A percentile compares a stretch with the other conserved stretches of the same genome.
Evolutionary conservation across 2,329 filamentous ascomycete genomes (phyloP).

Genomic region (Paecilomyces formosus): DNA sequence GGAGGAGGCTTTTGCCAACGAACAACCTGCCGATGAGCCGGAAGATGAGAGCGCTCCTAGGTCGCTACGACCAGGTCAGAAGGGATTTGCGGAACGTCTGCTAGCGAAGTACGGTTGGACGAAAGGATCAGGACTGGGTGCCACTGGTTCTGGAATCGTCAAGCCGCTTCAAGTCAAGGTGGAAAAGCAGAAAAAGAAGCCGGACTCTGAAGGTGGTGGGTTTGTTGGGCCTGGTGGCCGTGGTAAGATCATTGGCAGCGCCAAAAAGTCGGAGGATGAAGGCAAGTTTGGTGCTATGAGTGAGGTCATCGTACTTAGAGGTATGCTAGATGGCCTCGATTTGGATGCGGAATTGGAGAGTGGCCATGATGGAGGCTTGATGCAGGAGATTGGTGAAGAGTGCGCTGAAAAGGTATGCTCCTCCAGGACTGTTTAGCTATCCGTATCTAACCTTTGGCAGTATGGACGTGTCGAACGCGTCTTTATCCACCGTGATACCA

Average conservation of each 20-base stretch:
- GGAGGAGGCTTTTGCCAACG: constrained; percentile 38
- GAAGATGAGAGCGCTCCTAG: constrained; percentile 36
- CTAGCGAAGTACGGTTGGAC: constrained; percentile 94
- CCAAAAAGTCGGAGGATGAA: constrained; percentile 45
- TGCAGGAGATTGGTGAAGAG: constrained; percentile 93
- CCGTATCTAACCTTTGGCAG: constrained; percentile 16
- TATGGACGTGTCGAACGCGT: constrained; percentile 79
- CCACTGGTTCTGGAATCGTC: constrained; percentile 71
- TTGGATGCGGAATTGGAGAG: constrained; percentile 67
- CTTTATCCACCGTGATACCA: constrained; percentile 58
- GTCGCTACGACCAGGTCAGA: constrained; percentile 67
- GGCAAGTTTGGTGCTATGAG: constrained; percentile 66
- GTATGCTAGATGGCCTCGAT: constrained; percentile 83
- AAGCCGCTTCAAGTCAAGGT: constrained; percentile 76
- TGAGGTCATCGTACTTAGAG: constrained; percentile 70
- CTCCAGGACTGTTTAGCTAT: not conserved
- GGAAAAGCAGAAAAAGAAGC: constrained; percentile 74
- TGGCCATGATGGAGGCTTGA: constrained; percentile 54
- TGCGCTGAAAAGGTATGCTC: constrained; percentile 65
- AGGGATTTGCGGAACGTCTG: constrained; percentile 76
- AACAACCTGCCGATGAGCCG: constrained; percentile 28
- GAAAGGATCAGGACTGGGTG: constrained; percentile 79
- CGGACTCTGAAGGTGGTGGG: constrained; percentile 71
- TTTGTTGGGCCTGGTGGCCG: constrained; percentile 62
- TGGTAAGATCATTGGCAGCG: constrained; percentile 75